Percentiles rank a stretch among this genome's conserved stretches.
These are phyloP conservation scores for Corylus americana DNA, from an alignment of 306 rosid species.

Conservation along the genomic window DNA sequence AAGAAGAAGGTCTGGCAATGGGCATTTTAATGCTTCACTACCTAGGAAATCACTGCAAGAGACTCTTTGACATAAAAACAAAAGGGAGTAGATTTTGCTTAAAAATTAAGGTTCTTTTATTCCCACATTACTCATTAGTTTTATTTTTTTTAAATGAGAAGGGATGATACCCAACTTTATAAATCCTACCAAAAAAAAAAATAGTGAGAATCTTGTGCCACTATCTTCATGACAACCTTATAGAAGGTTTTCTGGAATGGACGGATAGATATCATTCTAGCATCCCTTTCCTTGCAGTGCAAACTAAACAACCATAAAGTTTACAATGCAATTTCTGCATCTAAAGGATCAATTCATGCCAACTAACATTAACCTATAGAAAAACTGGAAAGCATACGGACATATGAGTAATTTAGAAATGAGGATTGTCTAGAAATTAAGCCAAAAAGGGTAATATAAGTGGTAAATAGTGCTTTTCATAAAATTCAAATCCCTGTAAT, in stretches of 20 bases:
- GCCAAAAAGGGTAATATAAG: neutral
- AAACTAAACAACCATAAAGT: neutral
- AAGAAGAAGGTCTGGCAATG: neutral
- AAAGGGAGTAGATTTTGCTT: neutral
- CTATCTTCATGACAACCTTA: neutral
- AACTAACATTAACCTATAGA: neutral
- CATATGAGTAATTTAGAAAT: neutral
- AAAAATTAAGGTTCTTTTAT: neutral
- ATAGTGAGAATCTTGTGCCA: neutral
- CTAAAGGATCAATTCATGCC: neutral
- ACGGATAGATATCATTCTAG: neutral
- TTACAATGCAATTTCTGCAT: neutral
- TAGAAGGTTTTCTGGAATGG: too few relatives aligned
- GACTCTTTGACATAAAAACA: neutral
- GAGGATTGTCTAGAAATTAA: neutral
- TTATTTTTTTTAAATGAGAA: too few relatives aligned
- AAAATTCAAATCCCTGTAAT: neutral
- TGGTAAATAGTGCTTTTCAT: neutral
- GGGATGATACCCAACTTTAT: neutral
- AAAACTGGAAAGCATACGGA: neutral
- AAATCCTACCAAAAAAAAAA: neutral
- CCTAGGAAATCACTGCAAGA: neutral
- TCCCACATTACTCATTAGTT: neutral
- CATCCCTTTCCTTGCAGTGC: neutral
- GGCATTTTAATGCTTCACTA: neutral